These are phyloP conservation scores for Botryobasidium botryosum DNA, from an alignment of 768 basidiomycete species.

Conservation along the genomic window DNA sequence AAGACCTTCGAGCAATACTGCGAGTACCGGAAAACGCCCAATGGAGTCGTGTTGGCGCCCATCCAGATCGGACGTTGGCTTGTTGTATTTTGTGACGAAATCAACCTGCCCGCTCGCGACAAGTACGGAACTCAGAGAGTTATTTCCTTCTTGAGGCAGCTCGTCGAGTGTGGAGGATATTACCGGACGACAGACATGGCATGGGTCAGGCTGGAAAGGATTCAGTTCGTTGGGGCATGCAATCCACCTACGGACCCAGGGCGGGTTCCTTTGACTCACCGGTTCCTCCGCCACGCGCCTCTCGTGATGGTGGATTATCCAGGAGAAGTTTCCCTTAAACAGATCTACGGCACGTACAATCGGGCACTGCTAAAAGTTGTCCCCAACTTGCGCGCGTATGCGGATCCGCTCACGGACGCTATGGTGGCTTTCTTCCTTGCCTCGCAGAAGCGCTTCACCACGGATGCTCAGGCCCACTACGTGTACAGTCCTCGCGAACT, in stretches of 20 bases:
- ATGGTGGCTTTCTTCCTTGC: slow-evolving; percentile 94
- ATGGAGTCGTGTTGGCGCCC: slow-evolving; percentile 90
- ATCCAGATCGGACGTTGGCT: slow-evolving; percentile 94
- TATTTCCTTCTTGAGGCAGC: slow-evolving; percentile 94
- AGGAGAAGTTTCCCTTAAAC: slow-evolving; percentile 88
- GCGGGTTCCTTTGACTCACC: slow-evolving; percentile 92
- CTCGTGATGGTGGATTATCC: slow-evolving; percentile 99
- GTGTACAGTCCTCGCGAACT: slow-evolving; percentile 98
- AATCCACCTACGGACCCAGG: slow-evolving; percentile 99
- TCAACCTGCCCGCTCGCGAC: slow-evolving; percentile 91
- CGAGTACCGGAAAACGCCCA: slow-evolving; percentile 96
- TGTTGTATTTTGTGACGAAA: slow-evolving; percentile 99
- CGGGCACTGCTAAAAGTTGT: slow-evolving; percentile 91
- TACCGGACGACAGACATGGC: slow-evolving; percentile 90
- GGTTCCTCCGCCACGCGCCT: slow-evolving; percentile 95
- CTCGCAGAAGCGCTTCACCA: slow-evolving; percentile 87
- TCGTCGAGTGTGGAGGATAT: slow-evolving; percentile 88
- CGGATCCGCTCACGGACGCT: slow-evolving; percentile 88
- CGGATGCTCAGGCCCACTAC: slow-evolving; percentile 96
- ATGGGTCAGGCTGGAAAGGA: slow-evolving; percentile 96
- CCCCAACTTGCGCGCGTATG: slow-evolving; percentile 80
- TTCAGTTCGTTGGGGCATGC: slow-evolving; percentile 98
- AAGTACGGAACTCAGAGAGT: slow-evolving; percentile 98
- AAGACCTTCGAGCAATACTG: slow-evolving; percentile 99
- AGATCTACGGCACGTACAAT: slow-evolving; percentile 97